phyloP scores from a whole-genome alignment of 768 basidiomycete species.

The Amanita polypyramis region DNA sequence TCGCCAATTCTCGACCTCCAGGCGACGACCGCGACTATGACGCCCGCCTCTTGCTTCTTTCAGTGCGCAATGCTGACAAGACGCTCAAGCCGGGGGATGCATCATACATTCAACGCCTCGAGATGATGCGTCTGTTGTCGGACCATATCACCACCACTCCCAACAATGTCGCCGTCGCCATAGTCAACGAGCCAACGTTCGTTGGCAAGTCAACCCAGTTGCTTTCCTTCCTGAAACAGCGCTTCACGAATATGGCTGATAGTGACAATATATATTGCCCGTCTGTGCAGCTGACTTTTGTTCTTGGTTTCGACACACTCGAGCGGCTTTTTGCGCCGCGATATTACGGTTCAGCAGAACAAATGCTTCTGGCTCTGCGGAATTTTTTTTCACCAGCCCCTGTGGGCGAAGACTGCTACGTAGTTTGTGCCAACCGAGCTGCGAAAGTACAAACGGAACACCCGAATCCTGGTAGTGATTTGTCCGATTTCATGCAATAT shows the following conservation, averaged over 20 bases:
- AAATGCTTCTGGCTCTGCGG: constrained; percentile 46
- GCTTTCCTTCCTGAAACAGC: constrained; percentile 34
- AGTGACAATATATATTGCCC: constrained; percentile 7
- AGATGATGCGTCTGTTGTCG: constrained; percentile 78
- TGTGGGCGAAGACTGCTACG: constrained; percentile 42
- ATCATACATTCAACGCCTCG: constrained; percentile 63
- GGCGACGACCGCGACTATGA: constrained; percentile 37
- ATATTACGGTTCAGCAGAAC: constrained; percentile 52
- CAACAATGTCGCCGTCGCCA: constrained; percentile 61
- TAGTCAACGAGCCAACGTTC: constrained; percentile 84
- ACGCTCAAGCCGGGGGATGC: constrained; percentile 58
- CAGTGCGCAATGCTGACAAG: constrained; percentile 85
- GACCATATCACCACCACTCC: constrained; percentile 25
- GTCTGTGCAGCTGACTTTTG: constrained; percentile 45
- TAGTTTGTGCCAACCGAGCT: constrained; percentile 57
- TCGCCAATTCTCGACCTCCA: constrained; percentile 40
- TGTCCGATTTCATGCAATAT: constrained; percentile 17
- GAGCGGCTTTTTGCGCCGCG: constrained; percentile 65
- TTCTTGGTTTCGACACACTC: constrained; percentile 81
- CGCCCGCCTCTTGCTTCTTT: constrained; percentile 69
- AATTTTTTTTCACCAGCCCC: constrained; percentile 42
- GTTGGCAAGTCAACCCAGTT: constrained; percentile 66
- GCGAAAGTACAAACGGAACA: constrained; percentile 1
- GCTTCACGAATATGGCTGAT: constrained; percentile 17
- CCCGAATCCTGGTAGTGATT: constrained; percentile 6